Percentiles rank a stretch among this genome's conserved stretches.
Evolutionary conservation across 2,329 filamentous ascomycete species (phyloP).

Genomic region (Fusarium sacchari): DNA sequence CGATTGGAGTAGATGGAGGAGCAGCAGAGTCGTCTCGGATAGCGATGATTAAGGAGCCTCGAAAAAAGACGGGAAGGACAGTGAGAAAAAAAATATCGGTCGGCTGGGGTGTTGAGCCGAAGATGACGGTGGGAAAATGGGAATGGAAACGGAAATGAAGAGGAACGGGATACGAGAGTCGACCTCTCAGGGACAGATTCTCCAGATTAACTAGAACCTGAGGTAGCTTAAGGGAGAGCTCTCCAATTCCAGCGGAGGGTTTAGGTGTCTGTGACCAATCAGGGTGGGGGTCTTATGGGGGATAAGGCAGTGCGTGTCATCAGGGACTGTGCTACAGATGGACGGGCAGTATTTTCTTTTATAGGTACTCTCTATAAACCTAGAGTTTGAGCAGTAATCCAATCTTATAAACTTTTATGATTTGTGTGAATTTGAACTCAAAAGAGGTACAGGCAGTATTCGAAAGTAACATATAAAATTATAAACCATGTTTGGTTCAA

Average conservation of each 20-base stretch:
- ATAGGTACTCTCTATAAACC: neutral
- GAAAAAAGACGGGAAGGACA: neutral
- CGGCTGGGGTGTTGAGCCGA: slow-evolving; percentile 14
- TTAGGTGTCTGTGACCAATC: slow-evolving; percentile 16
- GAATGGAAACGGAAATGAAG: slow-evolving; percentile 8
- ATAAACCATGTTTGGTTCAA: neutral
- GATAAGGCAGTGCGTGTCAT: slow-evolving; percentile 7
- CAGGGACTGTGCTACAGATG: slow-evolving; percentile 11
- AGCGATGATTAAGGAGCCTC: slow-evolving; percentile 9
- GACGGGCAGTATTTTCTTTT: too few species aligned
- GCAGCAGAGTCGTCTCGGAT: neutral
- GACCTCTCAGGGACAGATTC: slow-evolving; percentile 14
- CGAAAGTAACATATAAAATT: neutral
- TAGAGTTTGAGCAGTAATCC: neutral
- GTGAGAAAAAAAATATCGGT: slow-evolving; percentile 15
- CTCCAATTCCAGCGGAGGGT: slow-evolving; percentile 22
- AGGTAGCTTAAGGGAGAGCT: slow-evolving; percentile 37
- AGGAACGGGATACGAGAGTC: slow-evolving; percentile 25
- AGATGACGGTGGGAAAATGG: slow-evolving; percentile 6
- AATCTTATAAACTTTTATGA: neutral
- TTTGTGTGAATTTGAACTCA: neutral
- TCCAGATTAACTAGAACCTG: slow-evolving; percentile 5
- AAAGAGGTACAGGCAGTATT: neutral
- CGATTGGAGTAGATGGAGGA: neutral
- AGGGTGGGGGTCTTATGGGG: neutral